These are phyloP conservation scores for Malassezia caprae DNA, from an alignment of 1,284 basidiomycete genomes.

Conservation along the genomic window DNA sequence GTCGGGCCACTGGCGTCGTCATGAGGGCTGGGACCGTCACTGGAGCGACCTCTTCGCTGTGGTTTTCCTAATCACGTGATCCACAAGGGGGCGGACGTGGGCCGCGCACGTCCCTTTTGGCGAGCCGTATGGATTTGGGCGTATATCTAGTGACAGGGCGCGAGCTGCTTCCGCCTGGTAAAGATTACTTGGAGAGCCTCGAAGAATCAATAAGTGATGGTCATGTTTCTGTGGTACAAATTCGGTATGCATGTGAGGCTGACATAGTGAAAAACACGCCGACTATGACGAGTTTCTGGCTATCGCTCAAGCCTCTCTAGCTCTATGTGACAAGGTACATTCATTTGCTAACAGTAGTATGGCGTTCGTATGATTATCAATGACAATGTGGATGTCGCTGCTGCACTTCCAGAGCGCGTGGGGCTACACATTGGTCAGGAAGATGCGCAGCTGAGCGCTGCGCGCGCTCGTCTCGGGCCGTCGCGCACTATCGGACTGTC, in stretches of 20 bases:
- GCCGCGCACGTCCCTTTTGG: background rate
- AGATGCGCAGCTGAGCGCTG: conserved; percentile 67
- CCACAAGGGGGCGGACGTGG: background rate
- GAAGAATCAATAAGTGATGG: conserved; percentile 72
- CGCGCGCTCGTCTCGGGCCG: conserved; percentile 56
- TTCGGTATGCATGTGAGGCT: conserved; percentile 15
- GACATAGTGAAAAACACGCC: conserved; percentile 24
- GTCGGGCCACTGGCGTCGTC: background rate
- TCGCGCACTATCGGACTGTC: conserved; percentile 71
- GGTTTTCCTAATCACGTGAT: conserved; percentile 2
- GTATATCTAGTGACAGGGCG: conserved; percentile 67
- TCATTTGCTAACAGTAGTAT: conserved; percentile 51
- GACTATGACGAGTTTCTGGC: conserved; percentile 58
- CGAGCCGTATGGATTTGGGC: conserved; percentile 21
- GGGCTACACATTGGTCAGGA: conserved; percentile 86
- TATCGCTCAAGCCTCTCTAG: conserved; percentile 63
- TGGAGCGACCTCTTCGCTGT: background rate
- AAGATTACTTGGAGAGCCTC: conserved; percentile 61
- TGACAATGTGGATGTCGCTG: conserved; percentile 37
- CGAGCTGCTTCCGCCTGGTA: conserved; percentile 63
- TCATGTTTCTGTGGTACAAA: conserved; percentile 76
- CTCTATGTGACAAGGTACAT: conserved; percentile 59
- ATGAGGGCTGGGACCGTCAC: background rate
- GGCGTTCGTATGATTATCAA: conserved; percentile 80
- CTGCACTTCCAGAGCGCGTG: conserved; percentile 52